Evolutionary conservation across 495 filamentous ascomycete genomes (phyloP).

Genomic region (Penicillium diatomitis): DNA sequence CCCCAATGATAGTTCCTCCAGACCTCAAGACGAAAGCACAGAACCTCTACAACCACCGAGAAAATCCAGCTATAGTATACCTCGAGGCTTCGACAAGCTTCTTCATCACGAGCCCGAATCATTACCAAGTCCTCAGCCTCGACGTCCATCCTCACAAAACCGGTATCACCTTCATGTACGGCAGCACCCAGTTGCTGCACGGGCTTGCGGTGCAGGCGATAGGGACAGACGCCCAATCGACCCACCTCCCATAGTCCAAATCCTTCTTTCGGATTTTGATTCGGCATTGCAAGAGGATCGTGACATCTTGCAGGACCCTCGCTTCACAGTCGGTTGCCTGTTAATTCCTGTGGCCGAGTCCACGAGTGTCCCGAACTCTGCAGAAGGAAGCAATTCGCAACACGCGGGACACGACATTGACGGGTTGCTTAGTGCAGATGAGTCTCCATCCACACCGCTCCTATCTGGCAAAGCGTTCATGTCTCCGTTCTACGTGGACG

Average conservation of each 20-base stretch:
- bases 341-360: constrained; percentile 37
- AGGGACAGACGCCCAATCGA: constrained; percentile 89
- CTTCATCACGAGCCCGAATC: constrained; percentile 30
- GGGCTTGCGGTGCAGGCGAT: constrained; percentile 91
- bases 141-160: constrained; percentile 15
- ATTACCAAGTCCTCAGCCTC: constrained; percentile 15
- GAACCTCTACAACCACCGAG: constrained; percentile 7
- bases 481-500: constrained; percentile 32
- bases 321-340: constrained; percentile 77
- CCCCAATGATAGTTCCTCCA: too few relatives aligned
- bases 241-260: constrained; percentile 88
- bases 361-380: constrained; percentile 4
- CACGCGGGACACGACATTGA: constrained; percentile 4
- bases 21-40: too few relatives aligned
- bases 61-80: constrained; percentile 22
- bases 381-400: constrained; percentile 36
- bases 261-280: constrained; percentile 61
- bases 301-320: constrained; percentile 59
- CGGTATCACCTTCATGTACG: constrained; percentile 61
- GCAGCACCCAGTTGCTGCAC: constrained; percentile 82
- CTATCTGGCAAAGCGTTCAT: constrained; percentile 36
- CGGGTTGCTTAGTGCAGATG: constrained; percentile 16
- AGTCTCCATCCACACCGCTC: constrained; percentile 21
- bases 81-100: constrained; percentile 34
- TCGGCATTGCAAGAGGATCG: constrained; percentile 40